Conservation (phyloP, 78 protist genomes). For the Chrysochromulina tobinii region DNA sequence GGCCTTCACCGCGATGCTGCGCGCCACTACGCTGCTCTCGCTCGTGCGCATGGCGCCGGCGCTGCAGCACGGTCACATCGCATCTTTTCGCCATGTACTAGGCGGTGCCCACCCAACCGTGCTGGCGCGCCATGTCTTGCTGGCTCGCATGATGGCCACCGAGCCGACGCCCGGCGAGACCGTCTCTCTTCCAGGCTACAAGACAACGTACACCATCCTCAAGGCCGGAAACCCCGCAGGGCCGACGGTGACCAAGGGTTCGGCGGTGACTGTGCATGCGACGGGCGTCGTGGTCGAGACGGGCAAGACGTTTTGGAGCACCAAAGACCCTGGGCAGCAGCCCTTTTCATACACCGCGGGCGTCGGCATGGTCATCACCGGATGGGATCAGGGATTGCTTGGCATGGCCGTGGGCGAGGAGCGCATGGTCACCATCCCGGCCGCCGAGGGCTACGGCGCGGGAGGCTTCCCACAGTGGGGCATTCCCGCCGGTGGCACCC, state of each 20-base stretch:
- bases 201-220: neutral
- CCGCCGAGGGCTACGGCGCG: neutral
- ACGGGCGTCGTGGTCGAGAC: constrained; percentile 39
- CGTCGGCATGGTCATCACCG: neutral
- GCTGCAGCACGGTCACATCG: too few species aligned
- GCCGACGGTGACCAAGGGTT: neutral
- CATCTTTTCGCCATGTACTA: too few species aligned
- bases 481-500: neutral
- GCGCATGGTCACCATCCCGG: neutral
- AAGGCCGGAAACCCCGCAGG: neutral
- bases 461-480: constrained; percentile 13
- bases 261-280: constrained; percentile 37
- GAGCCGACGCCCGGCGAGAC: too few species aligned
- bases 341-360: neutral
- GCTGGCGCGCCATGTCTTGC: too few species aligned
- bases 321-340: neutral
- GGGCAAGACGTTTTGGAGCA: constrained; percentile 39
- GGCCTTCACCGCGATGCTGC: too few species aligned
- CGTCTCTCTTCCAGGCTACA: neutral
- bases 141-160: too few species aligned
- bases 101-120: too few species aligned
- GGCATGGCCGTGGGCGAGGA: neutral
- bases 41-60: too few species aligned
- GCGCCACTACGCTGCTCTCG: too few species aligned
- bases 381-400: constrained; percentile 10